Evolutionary conservation across 495 filamentous ascomycete genomes (phyloP).

Genomic region (Neurospora tetrasperma): DNA sequence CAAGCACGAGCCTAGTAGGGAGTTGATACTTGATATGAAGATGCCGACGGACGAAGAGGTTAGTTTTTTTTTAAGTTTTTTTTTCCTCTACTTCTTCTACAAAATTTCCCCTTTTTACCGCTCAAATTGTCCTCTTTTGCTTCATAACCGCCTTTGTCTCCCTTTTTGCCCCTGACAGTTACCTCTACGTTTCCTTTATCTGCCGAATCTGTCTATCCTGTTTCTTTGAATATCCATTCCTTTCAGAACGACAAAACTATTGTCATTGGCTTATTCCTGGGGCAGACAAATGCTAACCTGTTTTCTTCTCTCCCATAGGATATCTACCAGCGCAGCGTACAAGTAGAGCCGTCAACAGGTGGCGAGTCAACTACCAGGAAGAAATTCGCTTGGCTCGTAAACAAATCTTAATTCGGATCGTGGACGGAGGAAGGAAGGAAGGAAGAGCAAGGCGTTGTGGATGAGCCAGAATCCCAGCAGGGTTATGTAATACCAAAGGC

Average conservation of each 20-base stretch:
- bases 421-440: not conserved
- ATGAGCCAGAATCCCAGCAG: not conserved
- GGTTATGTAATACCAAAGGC: not conserved
- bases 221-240: not conserved
- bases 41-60: conserved; percentile 54
- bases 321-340: conserved; percentile 49
- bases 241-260: not conserved
- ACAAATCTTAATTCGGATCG: conserved; percentile 11
- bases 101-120: not conserved
- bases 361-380: conserved; percentile 33
- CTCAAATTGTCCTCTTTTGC: not conserved
- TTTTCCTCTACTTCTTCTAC: not conserved
- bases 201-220: not conserved
- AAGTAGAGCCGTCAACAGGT: conserved; percentile 39
- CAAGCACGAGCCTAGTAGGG: conserved; percentile 53
- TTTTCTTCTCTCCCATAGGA: conserved; percentile 29
- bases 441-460: not conserved
- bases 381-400: conserved; percentile 50
- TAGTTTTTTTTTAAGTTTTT: conserved; percentile 5
- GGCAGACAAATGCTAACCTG: not conserved
- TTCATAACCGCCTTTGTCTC: not conserved
- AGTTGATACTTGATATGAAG: conserved; percentile 59
- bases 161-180: conserved; percentile 14
- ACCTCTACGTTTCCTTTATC: not conserved
- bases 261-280: not conserved